Base-by-base conservation (phyloP, 768 basidiomycete species). In the Dendrothele bispora region DNA sequence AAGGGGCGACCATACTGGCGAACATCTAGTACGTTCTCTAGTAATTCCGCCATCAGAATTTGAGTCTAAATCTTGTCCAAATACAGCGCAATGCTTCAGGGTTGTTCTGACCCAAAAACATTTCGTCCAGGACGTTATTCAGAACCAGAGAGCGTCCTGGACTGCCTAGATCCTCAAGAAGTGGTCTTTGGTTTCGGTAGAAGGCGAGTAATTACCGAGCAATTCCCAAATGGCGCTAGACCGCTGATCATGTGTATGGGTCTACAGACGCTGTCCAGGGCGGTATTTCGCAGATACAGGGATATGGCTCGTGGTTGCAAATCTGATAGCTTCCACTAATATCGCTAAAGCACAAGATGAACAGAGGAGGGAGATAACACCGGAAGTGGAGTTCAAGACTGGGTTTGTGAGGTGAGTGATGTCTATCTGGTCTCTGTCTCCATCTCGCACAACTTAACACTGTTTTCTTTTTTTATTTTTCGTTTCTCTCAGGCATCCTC, bases 161-260 rank as follows among this genome's bases (percentile, higher is more conserved):
- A 59, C 25, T 61, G 70, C 27, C 66, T 67, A n/a, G 73, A 80
- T 58, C 77, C 79, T 24, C 64, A 71, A 25, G 69, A 71, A 27
- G 56, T 77, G 29, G 67, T 78, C 15, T 83, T 82, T 53, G 80
- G 80, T 11, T 83, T 83, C 61, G 80, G 80, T 26, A 67, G 80
- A 46, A 65, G 78, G 76, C 76, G 48, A 61, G 63, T 43, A 25
- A 37, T 27, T 12, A 43, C 26, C 27, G 39, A 37, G 30, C 34
- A 25, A 27, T 46, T 36, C 24, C 12, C 30, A 21, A 37, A 39
- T n/a, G n/a, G n/a, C 24, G 24, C 29, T 36, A 41, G 27, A 48
- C 26, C 11, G 25, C 28, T 22, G 4, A 40, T 39, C 35, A 12
- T 29, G 48, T 40, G 30, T 29, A 18, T 34, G 24, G 37, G 18